phyloP scores from a whole-genome alignment of 2,329 filamentous ascomycete genomes.

The Hymenotorrendiella dingleyae region DNA sequence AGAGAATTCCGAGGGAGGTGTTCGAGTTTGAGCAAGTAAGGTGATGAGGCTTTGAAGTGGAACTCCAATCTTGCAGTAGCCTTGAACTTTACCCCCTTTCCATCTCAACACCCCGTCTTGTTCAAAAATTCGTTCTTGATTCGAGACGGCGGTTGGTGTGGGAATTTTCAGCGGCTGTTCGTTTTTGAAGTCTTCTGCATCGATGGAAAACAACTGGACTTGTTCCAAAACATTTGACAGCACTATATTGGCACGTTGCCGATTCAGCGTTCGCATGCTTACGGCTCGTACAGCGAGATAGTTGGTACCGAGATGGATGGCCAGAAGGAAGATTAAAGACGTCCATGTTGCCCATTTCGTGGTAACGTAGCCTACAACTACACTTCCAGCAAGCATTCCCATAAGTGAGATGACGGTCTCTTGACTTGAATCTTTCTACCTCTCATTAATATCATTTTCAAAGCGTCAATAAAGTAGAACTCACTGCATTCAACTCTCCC shows the following conservation, averaged over 20 bases:
- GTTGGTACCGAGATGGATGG: slow-evolving; percentile 54
- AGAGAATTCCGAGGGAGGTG: slow-evolving; percentile 18
- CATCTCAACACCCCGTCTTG: slow-evolving; percentile 43
- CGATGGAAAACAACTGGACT: too few species aligned
- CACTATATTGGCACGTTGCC: slow-evolving; percentile 77
- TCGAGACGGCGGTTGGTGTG: slow-evolving; percentile 59
- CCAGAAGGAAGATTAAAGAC: slow-evolving; percentile 1
- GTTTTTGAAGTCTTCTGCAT: background rate
- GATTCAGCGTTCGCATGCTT: slow-evolving; percentile 76
- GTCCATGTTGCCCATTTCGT: slow-evolving; percentile 60
- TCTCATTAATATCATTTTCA: slow-evolving; percentile 7
- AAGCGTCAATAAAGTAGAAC: too few species aligned
- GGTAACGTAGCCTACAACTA: slow-evolving; percentile 73
- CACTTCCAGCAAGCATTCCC: slow-evolving; percentile 77
- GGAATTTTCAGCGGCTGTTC: slow-evolving; percentile 36
- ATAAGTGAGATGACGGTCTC: slow-evolving; percentile 87
- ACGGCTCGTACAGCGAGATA: slow-evolving; percentile 81
- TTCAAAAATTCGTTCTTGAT: slow-evolving; percentile 25
- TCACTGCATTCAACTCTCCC: slow-evolving; percentile 80
- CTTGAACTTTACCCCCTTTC: slow-evolving; percentile 39
- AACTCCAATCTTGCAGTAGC: slow-evolving; percentile 49
- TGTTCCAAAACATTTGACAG: slow-evolving; percentile 52
- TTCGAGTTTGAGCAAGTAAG: slow-evolving; percentile 9
- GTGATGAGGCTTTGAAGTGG: slow-evolving; percentile 31
- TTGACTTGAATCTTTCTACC: slow-evolving; percentile 77